phyloP scores from a whole-genome alignment of 2,329 filamentous ascomycete genomes.

The Didymellaceae sp. region DNA sequence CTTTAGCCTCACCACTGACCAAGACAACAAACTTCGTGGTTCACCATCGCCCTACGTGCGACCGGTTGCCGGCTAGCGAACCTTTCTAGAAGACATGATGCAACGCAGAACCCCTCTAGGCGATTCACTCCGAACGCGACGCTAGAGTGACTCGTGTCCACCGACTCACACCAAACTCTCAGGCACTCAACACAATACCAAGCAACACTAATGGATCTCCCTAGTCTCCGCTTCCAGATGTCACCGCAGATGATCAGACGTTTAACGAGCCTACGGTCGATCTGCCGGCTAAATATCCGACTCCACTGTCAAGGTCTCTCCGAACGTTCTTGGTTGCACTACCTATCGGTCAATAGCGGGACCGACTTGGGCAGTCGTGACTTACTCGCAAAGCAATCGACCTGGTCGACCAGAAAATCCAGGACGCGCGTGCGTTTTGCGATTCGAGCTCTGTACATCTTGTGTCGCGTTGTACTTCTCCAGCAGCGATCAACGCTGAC shows the following conservation, averaged over 20 bases:
- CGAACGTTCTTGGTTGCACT: too few relatives aligned
- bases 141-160: slow-evolving; percentile 10
- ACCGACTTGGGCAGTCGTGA: too few relatives aligned
- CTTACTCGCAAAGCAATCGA: too few relatives aligned
- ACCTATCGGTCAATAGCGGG: too few relatives aligned
- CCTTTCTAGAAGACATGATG: neutral
- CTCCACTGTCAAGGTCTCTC: too few relatives aligned
- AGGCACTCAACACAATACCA: slow-evolving; percentile 1
- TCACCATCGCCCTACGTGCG: neutral
- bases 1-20: neutral
- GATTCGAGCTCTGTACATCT: too few relatives aligned
- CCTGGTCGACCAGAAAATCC: too few relatives aligned
- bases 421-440: too few relatives aligned
- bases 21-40: neutral
- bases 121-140: neutral
- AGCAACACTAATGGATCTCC: neutral
- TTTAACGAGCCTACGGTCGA: neutral
- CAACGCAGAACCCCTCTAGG: neutral
- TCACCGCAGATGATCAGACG: neutral
- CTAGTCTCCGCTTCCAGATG: neutral
- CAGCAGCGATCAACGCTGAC: too few relatives aligned
- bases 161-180: slow-evolving; percentile 1
- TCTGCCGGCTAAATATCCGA: slow-evolving; percentile 12
- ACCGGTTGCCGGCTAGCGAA: neutral
- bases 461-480: too few relatives aligned